Conservation (phyloP, 75 land plant genomes). For the Picea sitchensis region DNA sequence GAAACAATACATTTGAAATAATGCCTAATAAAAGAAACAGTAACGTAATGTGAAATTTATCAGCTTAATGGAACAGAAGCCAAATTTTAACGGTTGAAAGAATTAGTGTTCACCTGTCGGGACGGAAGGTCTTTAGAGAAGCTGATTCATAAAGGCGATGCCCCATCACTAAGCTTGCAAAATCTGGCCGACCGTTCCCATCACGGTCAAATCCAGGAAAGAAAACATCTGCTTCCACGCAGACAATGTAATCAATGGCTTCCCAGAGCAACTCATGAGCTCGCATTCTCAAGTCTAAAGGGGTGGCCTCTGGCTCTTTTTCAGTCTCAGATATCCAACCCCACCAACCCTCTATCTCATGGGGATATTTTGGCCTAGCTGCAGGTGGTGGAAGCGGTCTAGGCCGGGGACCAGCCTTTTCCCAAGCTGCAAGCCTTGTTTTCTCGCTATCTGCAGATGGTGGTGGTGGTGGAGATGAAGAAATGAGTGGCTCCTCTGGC, state of each 20-base stretch:
- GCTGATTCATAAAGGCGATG: slow-evolving; percentile 74
- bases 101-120: slow-evolving; percentile 59
- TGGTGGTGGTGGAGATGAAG: slow-evolving; percentile 18
- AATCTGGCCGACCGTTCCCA: slow-evolving; percentile 72
- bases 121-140: slow-evolving; percentile 61
- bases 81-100: background rate
- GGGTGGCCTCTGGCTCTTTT: slow-evolving; percentile 50
- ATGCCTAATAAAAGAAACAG: no score
- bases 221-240: slow-evolving; percentile 75
- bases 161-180: slow-evolving; percentile 85
- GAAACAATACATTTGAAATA: no score
- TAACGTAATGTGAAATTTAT: background rate
- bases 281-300: slow-evolving; percentile 46
- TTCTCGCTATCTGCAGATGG: slow-evolving; percentile 27
- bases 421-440: slow-evolving; percentile 44
- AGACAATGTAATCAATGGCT: slow-evolving; percentile 74
- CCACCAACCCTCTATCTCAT: slow-evolving; percentile 85
- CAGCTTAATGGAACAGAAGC: slow-evolving; percentile 1
- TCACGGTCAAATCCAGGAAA: slow-evolving; percentile 82
- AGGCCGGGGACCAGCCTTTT: slow-evolving; percentile 69
- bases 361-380: slow-evolving; percentile 42
- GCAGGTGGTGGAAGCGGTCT: slow-evolving; percentile 84
- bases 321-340: slow-evolving; percentile 71
- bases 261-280: slow-evolving; percentile 80
- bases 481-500: slow-evolving; percentile 34